phyloP scores from a whole-genome alignment of 1,284 basidiomycete genomes.

The Irpex sp. region DNA sequence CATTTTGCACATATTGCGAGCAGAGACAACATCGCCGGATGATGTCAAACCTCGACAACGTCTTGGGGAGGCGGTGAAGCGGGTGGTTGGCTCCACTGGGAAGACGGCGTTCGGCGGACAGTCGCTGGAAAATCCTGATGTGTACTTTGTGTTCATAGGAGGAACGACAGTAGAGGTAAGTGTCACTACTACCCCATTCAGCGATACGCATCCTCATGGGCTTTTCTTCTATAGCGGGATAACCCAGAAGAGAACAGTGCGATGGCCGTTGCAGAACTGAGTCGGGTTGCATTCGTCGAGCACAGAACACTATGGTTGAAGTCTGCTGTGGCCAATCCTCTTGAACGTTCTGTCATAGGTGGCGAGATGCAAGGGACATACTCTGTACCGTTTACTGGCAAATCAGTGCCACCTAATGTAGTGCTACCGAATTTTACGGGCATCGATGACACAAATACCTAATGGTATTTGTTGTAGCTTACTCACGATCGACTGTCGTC shows the following conservation, averaged over 20 bases:
- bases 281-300: not conserved
- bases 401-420: not conserved
- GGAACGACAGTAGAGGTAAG: slow-evolving; percentile 1
- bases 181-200: not conserved
- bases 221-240: not conserved
- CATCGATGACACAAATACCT: not conserved
- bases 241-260: not conserved
- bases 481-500: not conserved
- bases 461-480: not conserved
- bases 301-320: not conserved
- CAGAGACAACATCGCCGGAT: not conserved
- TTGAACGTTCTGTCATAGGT: not conserved
- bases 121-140: not conserved
- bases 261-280: not conserved
- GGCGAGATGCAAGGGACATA: not conserved
- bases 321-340: not conserved
- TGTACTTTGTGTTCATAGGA: not conserved
- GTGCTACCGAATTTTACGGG: not conserved
- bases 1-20: not conserved
- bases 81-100: not conserved
- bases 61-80: not conserved
- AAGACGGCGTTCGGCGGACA: not conserved
- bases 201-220: not conserved
- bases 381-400: not conserved
- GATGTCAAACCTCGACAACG: not conserved